Evolutionary conservation across 2,329 filamentous ascomycete genomes (phyloP), one percentile per base, ranked within the genome.

Genomic region (Talaromyces sp.): DNA sequence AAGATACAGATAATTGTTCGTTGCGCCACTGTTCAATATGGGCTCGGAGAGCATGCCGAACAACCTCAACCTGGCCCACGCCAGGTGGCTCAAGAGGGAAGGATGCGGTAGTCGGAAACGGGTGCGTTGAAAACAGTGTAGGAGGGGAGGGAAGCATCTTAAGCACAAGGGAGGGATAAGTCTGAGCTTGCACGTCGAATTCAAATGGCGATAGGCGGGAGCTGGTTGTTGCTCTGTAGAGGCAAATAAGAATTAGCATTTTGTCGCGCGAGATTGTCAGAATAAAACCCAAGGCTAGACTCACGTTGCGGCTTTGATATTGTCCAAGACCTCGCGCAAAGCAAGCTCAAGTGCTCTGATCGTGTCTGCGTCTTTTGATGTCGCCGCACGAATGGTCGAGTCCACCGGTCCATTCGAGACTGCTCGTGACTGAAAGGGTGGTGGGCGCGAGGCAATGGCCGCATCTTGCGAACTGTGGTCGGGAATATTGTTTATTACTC

Each of bases 341-440:
- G 94, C 92, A 72, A 97, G 78, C 77, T 96, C 92, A 27, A 93
- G 87, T 5, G 93, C 93, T 65, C 87, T 86, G 23, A 89, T 89
- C n/a, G 86, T 92, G 72, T 97, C 93, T 68, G 90, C 89, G 69
- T 92, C 90, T 53, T 75, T 87, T 83, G 72, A 87, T 82, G 62
- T 71, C 83, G 86, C 70, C 82, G 81, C 68, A 89, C 90, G 65
- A 87, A 81, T 64, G 87, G 88, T 12, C 79, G 80, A 78, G 85
- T 90, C 68, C 3, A 72, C 68, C 5, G 72, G 68, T 59, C 69
- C 68, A 23, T 70, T 68, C 63, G 69, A 74, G 57, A 53, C 67
- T 54, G 66, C 65, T 62, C 68, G 72, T 65, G 70, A 72, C 65
- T 68, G 77, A 63, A 66, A 74, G 64, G 66, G 69, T 63, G 71